phyloP scores from a whole-genome alignment of 2,329 filamentous ascomycete genomes.

The Paracamarosporium sp. region DNA sequence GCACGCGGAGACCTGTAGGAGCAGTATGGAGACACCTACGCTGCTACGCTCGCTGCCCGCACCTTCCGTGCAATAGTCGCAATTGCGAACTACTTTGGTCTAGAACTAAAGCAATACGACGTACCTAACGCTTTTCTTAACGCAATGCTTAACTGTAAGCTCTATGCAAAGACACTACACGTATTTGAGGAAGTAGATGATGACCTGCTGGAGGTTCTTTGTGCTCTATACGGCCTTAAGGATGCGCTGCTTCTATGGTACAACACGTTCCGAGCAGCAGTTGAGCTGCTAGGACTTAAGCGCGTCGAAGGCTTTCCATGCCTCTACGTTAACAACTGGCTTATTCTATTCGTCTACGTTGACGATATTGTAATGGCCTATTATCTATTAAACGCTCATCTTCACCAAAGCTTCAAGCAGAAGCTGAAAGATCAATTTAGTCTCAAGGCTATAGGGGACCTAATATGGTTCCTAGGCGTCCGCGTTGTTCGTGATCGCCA shows the following conservation, averaged over 20 bases:
- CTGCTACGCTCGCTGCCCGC: too few species aligned
- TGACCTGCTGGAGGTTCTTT: conserved; percentile 12
- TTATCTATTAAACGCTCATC: neutral
- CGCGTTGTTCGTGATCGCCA: neutral
- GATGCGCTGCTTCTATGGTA: conserved; percentile 21
- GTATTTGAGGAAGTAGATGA: too few species aligned
- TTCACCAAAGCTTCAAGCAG: neutral
- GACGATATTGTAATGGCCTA: conserved; percentile 4
- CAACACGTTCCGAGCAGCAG: conserved; percentile 12
- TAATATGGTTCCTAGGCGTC: neutral
- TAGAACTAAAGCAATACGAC: too few species aligned
- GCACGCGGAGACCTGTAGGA: too few species aligned
- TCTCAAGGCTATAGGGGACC: neutral
- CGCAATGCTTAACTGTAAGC: too few species aligned
- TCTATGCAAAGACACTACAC: too few species aligned
- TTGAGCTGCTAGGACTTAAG: conserved; percentile 14
- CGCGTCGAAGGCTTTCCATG: conserved; percentile 11
- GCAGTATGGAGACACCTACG: too few species aligned
- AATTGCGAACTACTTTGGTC: too few species aligned
- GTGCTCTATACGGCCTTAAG: conserved; percentile 24
- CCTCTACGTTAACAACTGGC: conserved; percentile 12
- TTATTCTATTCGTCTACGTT: conserved; percentile 19
- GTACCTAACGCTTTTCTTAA: too few species aligned
- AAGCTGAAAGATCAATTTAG: neutral
- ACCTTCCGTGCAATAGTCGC: too few species aligned